Evolutionary conservation across 179 eudicot species (phyloP).

Genomic region (Sideroxylon spinosum): DNA sequence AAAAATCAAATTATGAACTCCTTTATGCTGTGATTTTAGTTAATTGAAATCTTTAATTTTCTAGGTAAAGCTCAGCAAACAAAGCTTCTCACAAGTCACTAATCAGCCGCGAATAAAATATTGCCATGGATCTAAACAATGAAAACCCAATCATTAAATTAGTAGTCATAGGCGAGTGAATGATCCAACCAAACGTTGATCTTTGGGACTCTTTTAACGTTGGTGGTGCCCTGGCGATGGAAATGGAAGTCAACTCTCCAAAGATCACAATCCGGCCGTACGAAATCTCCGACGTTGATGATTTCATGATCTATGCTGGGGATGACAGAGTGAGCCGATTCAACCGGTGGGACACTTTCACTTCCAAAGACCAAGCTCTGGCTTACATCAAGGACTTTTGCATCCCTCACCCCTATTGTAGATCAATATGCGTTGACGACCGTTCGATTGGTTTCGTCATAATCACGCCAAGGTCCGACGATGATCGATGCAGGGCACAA

Average conservation of each 20-base stretch:
- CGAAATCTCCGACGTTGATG: slow-evolving; percentile 34
- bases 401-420: slow-evolving; percentile 43
- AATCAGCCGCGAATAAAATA: no score
- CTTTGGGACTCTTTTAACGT: no score
- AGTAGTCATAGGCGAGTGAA: no score
- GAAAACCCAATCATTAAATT: no score
- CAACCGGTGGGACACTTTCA: slow-evolving; percentile 34
- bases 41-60: no score
- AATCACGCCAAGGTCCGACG: slow-evolving; percentile 30
- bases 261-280: slow-evolving; percentile 35
- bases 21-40: no score
- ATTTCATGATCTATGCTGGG: slow-evolving; percentile 35
- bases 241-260: not conserved
- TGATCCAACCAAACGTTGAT: no score
- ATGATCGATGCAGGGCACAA: slow-evolving; percentile 38
- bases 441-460: slow-evolving; percentile 40
- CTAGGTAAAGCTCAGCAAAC: no score
- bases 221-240: no score
- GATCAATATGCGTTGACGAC: slow-evolving; percentile 43
- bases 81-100: no score
- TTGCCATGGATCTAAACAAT: no score
- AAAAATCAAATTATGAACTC: no score
- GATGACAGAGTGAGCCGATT: slow-evolving; percentile 39
- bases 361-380: slow-evolving; percentile 38
- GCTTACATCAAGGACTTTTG: slow-evolving; percentile 31